A percentile compares a stretch with the other conserved stretches of the same genome.
Conservation (phyloP, 352 stramenopile genomes). For the Halophytophthora batemanensis region DNA sequence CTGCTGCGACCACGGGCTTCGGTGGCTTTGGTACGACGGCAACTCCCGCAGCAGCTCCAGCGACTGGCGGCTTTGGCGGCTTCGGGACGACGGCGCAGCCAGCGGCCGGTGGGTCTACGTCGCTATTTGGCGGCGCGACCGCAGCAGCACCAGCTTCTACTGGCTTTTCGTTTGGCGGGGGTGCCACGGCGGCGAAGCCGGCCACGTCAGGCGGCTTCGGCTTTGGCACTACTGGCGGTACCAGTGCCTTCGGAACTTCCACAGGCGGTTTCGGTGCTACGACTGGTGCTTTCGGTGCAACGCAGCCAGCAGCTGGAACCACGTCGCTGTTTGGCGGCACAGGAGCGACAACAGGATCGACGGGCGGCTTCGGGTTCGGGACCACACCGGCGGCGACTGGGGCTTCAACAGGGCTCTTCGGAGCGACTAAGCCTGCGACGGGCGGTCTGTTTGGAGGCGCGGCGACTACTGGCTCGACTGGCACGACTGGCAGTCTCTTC, state of each 20-base stretch:
- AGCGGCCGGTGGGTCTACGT: slow-evolving; percentile 28
- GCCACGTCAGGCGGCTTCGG: slow-evolving; percentile 33
- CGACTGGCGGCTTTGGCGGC: slow-evolving; percentile 34
- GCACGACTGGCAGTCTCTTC: slow-evolving; percentile 31
- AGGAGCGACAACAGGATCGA: slow-evolving; percentile 19
- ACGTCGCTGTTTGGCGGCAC: slow-evolving; percentile 43
- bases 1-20: slow-evolving; percentile 29
- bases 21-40: slow-evolving; percentile 35
- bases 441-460: slow-evolving; percentile 28
- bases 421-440: slow-evolving; percentile 31
- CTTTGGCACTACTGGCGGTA: slow-evolving; percentile 34
- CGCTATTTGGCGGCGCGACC: slow-evolving; percentile 38
- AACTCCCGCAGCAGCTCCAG: slow-evolving; percentile 25
- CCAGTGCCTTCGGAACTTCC: slow-evolving; percentile 31
- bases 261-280: neutral
- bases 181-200: slow-evolving; percentile 23
- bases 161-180: slow-evolving; percentile 42
- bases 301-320: slow-evolving; percentile 28
- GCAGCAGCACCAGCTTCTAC: slow-evolving; percentile 26
- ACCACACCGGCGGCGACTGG: slow-evolving; percentile 20
- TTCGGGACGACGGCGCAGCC: slow-evolving; percentile 32
- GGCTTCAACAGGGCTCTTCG: slow-evolving; percentile 38
- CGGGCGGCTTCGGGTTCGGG: slow-evolving; percentile 43
- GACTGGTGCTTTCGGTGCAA: slow-evolving; percentile 37
- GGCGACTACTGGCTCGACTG: slow-evolving; percentile 22